Base-by-base conservation (phyloP, 768 basidiomycete genomes). In the Podaxis pistillaris region DNA sequence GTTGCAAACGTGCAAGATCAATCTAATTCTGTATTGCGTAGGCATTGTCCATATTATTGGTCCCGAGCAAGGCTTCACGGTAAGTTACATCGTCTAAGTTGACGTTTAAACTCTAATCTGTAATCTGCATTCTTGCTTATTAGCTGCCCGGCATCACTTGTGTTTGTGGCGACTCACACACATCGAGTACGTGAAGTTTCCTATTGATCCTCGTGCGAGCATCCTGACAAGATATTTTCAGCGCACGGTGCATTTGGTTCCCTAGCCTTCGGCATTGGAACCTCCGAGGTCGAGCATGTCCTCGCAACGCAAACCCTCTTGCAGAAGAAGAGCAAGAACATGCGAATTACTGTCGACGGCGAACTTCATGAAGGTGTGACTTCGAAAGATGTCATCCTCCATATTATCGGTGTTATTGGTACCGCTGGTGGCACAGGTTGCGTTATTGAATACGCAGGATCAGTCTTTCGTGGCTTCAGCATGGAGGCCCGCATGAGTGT, bases 181-280 rank as follows among this genome's bases (percentile, higher is more conserved):
- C 94, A 26, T 93, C 93, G 44, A 96, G 91, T 91, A 71, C 68
- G 88, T 78, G 6, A 12, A 33, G 26, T 9, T 36, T 12, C 46
- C 36, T 58, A 7, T 13, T 62, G 38, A 30, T 24, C 19, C 15
- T 28, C 15, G 26, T 63, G 4, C 19, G 24, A 51, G 22, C 46
- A n/a, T 47, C 28, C 60, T 41, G 62, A 57, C 49, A 56, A 12
- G 40, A 22, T 41, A 54, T 56, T 49, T 38, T 12, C 63, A 92
- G 90, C 94, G 12, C 94, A 96, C 72, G 94, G 94, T 54, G 94
- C 94, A 2, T 96, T 96, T 71, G 94, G 94, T 52, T 93, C 94
- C 52, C 83, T 96, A 64, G 94, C 94, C 0, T 96, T 95, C 69
- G 94, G 94, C 64, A 95, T 96, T 68, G 94, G 94, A 44, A 96